Evolutionary conservation across 2,329 filamentous ascomycete species (phyloP), one percentile per base, ranked within the genome.

Genomic region (Stachybotrys chartarum): DNA sequence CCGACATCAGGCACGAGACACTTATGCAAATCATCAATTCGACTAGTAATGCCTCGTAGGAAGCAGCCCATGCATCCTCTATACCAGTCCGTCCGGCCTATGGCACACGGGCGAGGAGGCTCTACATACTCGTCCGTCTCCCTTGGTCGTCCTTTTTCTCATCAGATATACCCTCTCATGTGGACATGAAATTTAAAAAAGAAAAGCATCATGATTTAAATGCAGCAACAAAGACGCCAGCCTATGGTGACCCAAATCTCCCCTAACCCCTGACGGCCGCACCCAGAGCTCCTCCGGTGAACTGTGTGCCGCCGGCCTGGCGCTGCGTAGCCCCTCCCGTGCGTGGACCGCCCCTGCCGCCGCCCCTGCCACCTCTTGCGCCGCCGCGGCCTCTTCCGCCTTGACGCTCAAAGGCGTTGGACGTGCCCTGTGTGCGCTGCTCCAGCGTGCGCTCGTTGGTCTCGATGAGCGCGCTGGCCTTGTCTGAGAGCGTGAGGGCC

Each of bases 401-500:
- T 78, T 96, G 91, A 71, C 93, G 81, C 80, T 97, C 92, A 75
- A 97, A 97, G 31, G 91, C 93, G 68, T 96, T 96, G 57, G 90
- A 86, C 63, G 92, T 96, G 65, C 94, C 94, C 73, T 97, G 91
- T 64, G 95, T 97, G 70, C 94, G 86, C 73, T 97, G 92, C 80
- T 99, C 94, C 64, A 99, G 82, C 30, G 93, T 96, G 72, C 95
- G 87, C 80, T 99, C 94, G 78, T 99, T 99, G 64, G 87, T 87
- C 81, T 99, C 95, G 69, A 97, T 96, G 58, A 99, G 87, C 54
- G 87, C 85, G 70, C 91, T 96, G 56, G 94, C 93, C 83, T 97
- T 99, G 79, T 99, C 94, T 57, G 90, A 91, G 53, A 99, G 81
- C 10, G 92, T 94, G 61, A 99, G 86, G 35, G 95, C 92, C 68